Base-by-base conservation (phyloP, 257 asterid species). In the Avicennia marina region DNA sequence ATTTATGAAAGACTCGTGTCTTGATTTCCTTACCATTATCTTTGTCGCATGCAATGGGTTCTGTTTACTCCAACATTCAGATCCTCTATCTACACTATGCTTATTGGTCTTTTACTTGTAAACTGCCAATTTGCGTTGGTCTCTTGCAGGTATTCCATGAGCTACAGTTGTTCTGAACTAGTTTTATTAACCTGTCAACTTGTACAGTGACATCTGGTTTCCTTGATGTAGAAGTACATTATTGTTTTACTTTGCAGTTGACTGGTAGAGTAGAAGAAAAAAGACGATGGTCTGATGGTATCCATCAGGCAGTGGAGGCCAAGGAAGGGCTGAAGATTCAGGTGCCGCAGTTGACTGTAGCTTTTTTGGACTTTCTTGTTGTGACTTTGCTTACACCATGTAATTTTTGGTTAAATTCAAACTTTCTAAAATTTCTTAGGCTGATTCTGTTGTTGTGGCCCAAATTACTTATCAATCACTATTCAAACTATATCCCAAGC, bases 251-350 rank as follows among this genome's bases (percentile, higher is more conserved):
- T 64, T 54, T 74, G 53, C 78, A 91, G 98, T 74, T 93, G 86
- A 85, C 98, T 56, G 97, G 97, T 57, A 78, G 98, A 80, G 95
- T 93, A 56, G 97, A 93, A 82, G 97, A 93, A 63, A 89, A 86
- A 78, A 69, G 89, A 53, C 85, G 98, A 56, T 93, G 98, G 98
- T 86, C 98, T 33, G 96, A 93, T 25, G 98, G 97, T 62, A 84
- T 93, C 77, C 98, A 93, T 81, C 98, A 93, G 78, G 95, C 98
- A 4, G 96, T 93, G 67, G 98, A 93, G 80, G 98, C 98, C 66
- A 93, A 93, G 82, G 98, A 93, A 79, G 96, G 86, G 58, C 69
- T 93, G 40, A 71, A 80, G 65, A 93, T 93, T 68, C 88, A 93
- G 95, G 98, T 88, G 13, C 48, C 52, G 11, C 47, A 11, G 54